Evolutionary conservation across 257 asterid genomes (phyloP).

Genomic region (Solanum piurae): DNA sequence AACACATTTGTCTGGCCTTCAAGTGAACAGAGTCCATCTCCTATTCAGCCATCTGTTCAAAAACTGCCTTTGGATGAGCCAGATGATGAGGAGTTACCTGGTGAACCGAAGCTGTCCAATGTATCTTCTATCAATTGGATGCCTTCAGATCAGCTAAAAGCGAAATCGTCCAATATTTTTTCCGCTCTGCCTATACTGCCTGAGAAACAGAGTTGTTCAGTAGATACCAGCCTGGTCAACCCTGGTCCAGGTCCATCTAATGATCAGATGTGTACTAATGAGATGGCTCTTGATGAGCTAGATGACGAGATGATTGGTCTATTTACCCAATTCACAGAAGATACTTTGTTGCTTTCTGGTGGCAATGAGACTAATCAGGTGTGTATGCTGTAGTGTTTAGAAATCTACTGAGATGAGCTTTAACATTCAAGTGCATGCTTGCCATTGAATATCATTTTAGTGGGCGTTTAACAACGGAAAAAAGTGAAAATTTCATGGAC

Average conservation of each 20-base stretch:
- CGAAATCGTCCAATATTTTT: background rate
- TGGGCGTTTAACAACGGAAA: background rate
- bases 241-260: conserved; percentile 20
- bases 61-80: background rate
- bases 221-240: background rate
- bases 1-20: background rate
- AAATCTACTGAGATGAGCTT: background rate
- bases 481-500: background rate
- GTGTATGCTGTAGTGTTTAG: background rate
- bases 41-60: background rate
- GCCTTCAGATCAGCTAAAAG: background rate
- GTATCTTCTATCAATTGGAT: background rate
- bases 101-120: background rate
- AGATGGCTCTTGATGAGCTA: conserved; percentile 5
- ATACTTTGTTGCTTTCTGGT: conserved; percentile 1
- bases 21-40: conserved; percentile 3
- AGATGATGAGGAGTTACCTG: background rate
- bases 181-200: background rate
- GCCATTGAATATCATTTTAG: background rate
- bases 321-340: conserved; percentile 27
- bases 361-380: conserved; percentile 36
- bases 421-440: background rate
- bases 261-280: conserved; percentile 12
- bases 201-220: background rate
- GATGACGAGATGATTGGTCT: conserved; percentile 29